These are phyloP conservation scores for Phytophthora ramorum DNA, from an alignment of 352 stramenopile genomes.

Conservation along the genomic window DNA sequence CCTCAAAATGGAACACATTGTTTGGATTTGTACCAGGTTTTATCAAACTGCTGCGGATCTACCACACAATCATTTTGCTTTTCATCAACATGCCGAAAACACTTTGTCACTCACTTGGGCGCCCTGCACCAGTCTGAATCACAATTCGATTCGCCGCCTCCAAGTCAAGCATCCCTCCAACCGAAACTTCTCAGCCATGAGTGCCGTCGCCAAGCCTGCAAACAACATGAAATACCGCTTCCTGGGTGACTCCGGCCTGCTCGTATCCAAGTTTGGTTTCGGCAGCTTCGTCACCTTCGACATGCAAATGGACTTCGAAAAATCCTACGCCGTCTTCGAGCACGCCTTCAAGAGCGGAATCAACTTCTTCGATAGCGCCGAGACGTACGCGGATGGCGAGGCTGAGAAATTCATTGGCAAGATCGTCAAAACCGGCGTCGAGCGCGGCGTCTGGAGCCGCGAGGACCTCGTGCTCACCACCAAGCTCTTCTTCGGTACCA, in stretches of 20 bases:
- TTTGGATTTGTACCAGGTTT: no score
- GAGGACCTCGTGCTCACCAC: conserved; percentile 63
- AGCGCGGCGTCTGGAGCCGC: conserved; percentile 35
- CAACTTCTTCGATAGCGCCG: conserved; percentile 63
- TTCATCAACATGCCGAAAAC: not conserved
- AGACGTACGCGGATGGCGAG: conserved; percentile 47
- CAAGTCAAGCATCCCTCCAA: not conserved
- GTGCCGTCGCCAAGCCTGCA: conserved; percentile 1
- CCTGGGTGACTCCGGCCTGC: conserved; percentile 45
- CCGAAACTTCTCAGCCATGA: conserved; percentile 9
- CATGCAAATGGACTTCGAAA: conserved; percentile 38
- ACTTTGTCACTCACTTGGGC: not conserved
- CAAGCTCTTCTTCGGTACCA: conserved; percentile 57
- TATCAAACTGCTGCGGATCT: no score
- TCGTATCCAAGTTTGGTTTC: conserved; percentile 48
- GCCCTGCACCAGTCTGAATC: not conserved
- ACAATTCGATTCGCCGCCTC: conserved; percentile 18
- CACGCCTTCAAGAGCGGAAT: conserved; percentile 46
- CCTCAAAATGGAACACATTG: no score
- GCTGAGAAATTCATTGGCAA: conserved; percentile 50
- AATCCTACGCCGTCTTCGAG: conserved; percentile 41
- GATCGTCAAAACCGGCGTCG: conserved; percentile 49
- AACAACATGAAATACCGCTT: conserved; percentile 51
- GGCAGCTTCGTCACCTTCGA: conserved; percentile 48
- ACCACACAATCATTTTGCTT: conserved; percentile 1